phyloP scores from a whole-genome alignment of 192 early-diverging fungal genomes.

The Rhizoclosmatium globosum region DNA sequence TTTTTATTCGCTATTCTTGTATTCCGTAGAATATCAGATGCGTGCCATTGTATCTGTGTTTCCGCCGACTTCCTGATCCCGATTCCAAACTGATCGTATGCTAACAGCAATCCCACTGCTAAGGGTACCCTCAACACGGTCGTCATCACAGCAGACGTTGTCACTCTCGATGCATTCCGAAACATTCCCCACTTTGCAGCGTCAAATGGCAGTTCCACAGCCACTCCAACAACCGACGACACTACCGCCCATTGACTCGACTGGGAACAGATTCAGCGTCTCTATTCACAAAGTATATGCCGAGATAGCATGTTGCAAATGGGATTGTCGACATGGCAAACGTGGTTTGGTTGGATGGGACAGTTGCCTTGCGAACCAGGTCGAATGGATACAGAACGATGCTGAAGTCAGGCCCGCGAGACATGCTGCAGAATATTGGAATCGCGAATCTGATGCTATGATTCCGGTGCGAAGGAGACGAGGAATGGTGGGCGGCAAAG shows the following conservation, averaged over 20 bases:
- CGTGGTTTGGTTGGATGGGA: no score
- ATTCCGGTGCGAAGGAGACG: no score
- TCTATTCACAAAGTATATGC: no score
- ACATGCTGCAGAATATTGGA: no score
- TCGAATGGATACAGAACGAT: no score
- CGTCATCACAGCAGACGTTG: neutral
- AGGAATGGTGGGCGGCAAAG: no score
- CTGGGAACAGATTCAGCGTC: no score
- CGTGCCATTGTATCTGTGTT: neutral
- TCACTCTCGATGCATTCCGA: neutral
- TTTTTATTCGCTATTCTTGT: neutral
- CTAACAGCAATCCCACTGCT: neutral
- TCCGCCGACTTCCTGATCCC: neutral
- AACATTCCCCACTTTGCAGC: conserved; percentile 20
- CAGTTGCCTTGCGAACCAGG: no score
- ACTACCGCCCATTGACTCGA: neutral
- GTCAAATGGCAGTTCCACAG: conserved; percentile 3
- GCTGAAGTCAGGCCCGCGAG: no score
- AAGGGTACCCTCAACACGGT: conserved; percentile 8
- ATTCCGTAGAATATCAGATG: neutral
- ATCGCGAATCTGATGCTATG: no score
- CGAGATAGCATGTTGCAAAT: no score
- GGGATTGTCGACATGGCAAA: no score
- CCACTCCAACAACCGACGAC: neutral
- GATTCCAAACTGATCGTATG: conserved; percentile 5